Percentiles rank a stretch among this genome's conserved stretches.
These are phyloP conservation scores for Penicillium sp. DNA, from an alignment of 2,329 filamentous ascomycete genomes.

Conservation along the genomic window DNA sequence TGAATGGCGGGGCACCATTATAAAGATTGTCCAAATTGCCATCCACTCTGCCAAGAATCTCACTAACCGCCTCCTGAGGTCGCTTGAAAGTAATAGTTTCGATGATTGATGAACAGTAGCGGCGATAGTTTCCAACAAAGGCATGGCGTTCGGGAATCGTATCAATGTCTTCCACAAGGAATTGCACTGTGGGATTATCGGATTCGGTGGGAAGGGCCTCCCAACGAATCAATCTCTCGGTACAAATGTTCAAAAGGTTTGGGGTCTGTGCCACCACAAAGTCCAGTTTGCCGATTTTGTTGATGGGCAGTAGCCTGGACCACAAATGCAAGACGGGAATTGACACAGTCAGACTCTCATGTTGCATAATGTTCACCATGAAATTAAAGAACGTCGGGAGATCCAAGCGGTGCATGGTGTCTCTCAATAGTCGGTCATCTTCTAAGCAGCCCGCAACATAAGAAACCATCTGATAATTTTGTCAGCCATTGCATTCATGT, in stretches of 20 bases:
- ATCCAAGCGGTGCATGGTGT: constrained; percentile 58
- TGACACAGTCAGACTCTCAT: constrained; percentile 85
- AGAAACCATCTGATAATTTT: constrained; percentile 67
- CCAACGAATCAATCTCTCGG: constrained; percentile 79
- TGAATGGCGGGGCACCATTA: constrained; percentile 67
- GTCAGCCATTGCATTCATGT: background rate
- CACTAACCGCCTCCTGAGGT: constrained; percentile 78
- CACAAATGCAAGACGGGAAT: constrained; percentile 90
- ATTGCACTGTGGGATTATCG: constrained; percentile 74
- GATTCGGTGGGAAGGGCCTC: constrained; percentile 82
- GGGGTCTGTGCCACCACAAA: constrained; percentile 67
- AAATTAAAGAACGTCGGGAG: constrained; percentile 75
- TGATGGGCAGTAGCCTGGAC: constrained; percentile 76
- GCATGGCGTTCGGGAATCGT: constrained; percentile 91
- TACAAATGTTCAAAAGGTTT: constrained; percentile 77
- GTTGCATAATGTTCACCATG: constrained; percentile 74
- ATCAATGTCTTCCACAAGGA: constrained; percentile 90
- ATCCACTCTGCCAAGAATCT: constrained; percentile 81
- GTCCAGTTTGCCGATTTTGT: constrained; percentile 59
- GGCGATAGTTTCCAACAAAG: constrained; percentile 91
- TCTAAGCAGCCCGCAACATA: constrained; percentile 82
- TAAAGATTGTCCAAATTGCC: constrained; percentile 73
- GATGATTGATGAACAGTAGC: constrained; percentile 84
- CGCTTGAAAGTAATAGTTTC: constrained; percentile 81
- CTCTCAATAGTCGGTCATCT: constrained; percentile 68